phyloP scores from a whole-genome alignment of 2,329 filamentous ascomycete species.

The Cadophora gregata region DNA sequence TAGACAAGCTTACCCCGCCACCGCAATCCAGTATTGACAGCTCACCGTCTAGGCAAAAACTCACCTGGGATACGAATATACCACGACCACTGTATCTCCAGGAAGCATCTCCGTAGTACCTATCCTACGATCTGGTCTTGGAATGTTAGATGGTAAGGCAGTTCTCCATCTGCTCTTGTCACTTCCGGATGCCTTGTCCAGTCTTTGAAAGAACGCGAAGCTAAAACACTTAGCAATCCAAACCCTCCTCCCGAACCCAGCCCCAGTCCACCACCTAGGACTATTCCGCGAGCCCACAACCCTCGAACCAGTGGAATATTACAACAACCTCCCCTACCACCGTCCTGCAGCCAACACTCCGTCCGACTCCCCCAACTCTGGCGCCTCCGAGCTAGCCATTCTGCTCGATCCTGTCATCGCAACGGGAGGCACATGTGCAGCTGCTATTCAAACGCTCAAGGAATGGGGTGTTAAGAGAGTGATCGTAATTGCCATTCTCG shows the following conservation, averaged over 20 bases:
- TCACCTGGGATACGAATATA: slow-evolving; percentile 78
- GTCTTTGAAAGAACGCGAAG: background rate
- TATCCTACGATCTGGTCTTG: slow-evolving; percentile 89
- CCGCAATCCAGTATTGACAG: slow-evolving; percentile 21
- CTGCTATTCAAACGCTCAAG: slow-evolving; percentile 84
- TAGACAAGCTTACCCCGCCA: slow-evolving; percentile 6
- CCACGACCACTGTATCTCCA: slow-evolving; percentile 61
- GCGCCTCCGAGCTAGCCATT: slow-evolving; percentile 70
- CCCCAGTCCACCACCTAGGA: slow-evolving; percentile 90
- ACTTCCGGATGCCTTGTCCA: background rate
- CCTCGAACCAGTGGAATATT: slow-evolving; percentile 92
- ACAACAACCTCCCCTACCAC: slow-evolving; percentile 93
- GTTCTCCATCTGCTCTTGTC: slow-evolving; percentile 1
- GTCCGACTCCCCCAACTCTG: slow-evolving; percentile 47
- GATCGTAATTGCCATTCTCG: slow-evolving; percentile 77
- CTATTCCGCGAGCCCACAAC: slow-evolving; percentile 90
- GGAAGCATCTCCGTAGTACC: slow-evolving; percentile 82
- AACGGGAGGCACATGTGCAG: slow-evolving; percentile 86
- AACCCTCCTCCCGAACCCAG: slow-evolving; percentile 78
- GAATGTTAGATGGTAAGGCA: slow-evolving; percentile 80
- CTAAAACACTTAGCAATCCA: slow-evolving; percentile 66
- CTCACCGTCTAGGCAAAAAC: slow-evolving; percentile 69
- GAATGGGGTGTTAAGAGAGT: slow-evolving; percentile 92
- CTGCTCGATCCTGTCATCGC: slow-evolving; percentile 93
- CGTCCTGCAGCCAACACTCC: slow-evolving; percentile 49